Evolutionary conservation across 108 stramenopile species (phyloP), one percentile per base, ranked within the genome.

Genomic region (Hondaea fermentalgiana): DNA sequence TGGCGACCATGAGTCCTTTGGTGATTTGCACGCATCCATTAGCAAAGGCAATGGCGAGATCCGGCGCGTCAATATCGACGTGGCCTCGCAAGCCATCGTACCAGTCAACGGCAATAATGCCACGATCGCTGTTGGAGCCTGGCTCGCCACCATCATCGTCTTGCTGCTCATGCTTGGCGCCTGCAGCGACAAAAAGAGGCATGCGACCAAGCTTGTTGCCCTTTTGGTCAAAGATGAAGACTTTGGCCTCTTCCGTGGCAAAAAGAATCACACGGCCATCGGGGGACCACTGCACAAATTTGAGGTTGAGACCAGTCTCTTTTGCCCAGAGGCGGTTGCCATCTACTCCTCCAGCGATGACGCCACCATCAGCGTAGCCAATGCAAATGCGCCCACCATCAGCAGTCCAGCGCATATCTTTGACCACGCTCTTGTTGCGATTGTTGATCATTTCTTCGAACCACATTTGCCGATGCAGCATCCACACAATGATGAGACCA

Each of bases 401-500:
- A 53, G 93, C 76, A 1, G 94, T 93, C 94, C 94, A 95, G 76
- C 93, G 92, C 94, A 95, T 94, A 57, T 91, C 93, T 42, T 58
- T 42, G 10, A 94, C 94, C 5, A 93, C 94, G 29, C 72, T 88
- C 76, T 92, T 94, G 88, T 93, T 93, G 10, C 94, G 58, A 87
- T 93, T 94, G 93, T 95, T 94, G 58, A 94, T 95, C 94, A 95
- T 94, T 87, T 95, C 94, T 76, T 94, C 94, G 91, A 59, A 93
- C 94, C 94, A 95, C 57, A 88, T 57, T 25, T 92, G 93, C 60
- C 93, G 93, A 90, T 94, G 94, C 23, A 94, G 90, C 92, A 94
- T 93, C 94, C 94, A 95, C 29, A 95, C 94, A 59, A 95, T 95
- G 88, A 94, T 95, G 45, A 94, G 72, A n/a, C 94, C 94, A 16